Evolutionary conservation across 2,329 filamentous ascomycete genomes (phyloP).

Genomic region (Arthrinium phaeospermum): DNA sequence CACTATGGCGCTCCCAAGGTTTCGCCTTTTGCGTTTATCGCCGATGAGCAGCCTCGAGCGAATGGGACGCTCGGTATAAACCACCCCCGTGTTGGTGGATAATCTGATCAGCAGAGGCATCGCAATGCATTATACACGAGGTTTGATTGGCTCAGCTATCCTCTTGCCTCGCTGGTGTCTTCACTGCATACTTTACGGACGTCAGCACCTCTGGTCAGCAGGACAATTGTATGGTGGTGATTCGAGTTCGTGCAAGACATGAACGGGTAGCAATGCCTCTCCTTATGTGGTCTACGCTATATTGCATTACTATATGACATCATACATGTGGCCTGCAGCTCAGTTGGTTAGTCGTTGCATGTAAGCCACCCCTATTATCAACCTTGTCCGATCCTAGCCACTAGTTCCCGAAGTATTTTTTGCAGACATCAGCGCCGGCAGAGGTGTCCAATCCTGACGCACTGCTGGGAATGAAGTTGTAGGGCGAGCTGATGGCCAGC

Average conservation of each 20-base stretch:
- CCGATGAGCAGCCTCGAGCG: constrained; percentile 1
- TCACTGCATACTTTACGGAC: neutral
- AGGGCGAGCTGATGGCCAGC: constrained; percentile 9
- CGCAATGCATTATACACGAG: too few relatives aligned
- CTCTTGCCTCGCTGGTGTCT: neutral
- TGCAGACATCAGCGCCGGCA: neutral
- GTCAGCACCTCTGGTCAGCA: neutral
- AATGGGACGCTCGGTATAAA: neutral
- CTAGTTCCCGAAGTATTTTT: neutral
- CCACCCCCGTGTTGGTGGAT: neutral
- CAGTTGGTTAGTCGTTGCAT: neutral
- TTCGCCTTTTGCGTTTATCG: constrained; percentile 15
- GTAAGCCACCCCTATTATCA: neutral
- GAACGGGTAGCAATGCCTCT: neutral
- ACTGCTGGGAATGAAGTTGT: constrained; percentile 14
- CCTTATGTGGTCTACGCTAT: neutral
- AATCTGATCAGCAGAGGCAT: neutral
- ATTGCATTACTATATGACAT: neutral
- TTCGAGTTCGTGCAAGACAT: neutral
- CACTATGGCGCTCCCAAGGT: constrained; percentile 13
- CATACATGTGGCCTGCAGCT: neutral
- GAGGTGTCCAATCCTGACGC: neutral
- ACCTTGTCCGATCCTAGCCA: neutral
- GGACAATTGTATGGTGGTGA: neutral
- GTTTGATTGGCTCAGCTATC: neutral